Percentiles rank a stretch among this genome's conserved stretches.
phyloP scores from a whole-genome alignment of 768 basidiomycete genomes.

The Suillus decipiens region DNA sequence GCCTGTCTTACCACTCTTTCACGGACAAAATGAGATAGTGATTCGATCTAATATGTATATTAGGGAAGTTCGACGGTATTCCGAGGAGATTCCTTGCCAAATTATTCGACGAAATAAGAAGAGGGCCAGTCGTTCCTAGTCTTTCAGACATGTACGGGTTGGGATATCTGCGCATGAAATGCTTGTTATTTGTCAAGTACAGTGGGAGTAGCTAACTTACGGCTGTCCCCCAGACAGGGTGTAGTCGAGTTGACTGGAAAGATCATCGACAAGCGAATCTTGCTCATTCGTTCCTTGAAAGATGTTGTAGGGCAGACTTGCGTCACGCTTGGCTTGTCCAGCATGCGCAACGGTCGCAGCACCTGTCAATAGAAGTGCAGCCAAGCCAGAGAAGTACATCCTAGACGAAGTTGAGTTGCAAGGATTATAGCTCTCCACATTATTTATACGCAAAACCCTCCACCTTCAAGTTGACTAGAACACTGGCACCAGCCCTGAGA shows the following conservation, averaged over 20 bases:
- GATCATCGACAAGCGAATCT: constrained; percentile 15
- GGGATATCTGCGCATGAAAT: constrained; percentile 12
- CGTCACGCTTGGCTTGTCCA: constrained; percentile 14
- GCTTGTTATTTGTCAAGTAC: not conserved
- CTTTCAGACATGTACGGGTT: constrained; percentile 20
- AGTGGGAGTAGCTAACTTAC: constrained; percentile 9
- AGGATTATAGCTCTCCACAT: constrained; percentile 2
- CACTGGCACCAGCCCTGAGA: constrained; percentile 4
- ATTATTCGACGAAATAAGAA: constrained; percentile 17
- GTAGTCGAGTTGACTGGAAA: constrained; percentile 17
- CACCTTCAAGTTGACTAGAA: not conserved
- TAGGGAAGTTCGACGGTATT: not conserved
- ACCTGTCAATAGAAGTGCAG: constrained; percentile 11
- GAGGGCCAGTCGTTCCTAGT: constrained; percentile 17
- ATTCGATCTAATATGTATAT: constrained; percentile 16
- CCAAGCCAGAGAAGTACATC: constrained; percentile 13
- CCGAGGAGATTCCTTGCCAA: constrained; percentile 10
- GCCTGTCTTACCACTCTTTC: constrained; percentile 19
- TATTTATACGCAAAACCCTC: not conserved
- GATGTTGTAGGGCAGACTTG: constrained; percentile 16
- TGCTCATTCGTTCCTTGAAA: constrained; percentile 18
- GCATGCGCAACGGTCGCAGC: constrained; percentile 9
- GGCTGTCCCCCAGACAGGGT: constrained; percentile 20
- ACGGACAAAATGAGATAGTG: constrained; percentile 20
- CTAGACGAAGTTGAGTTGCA: constrained; percentile 11